phyloP scores from a whole-genome alignment of 208 protist genomes.

The Leishmania martiniquensis region DNA sequence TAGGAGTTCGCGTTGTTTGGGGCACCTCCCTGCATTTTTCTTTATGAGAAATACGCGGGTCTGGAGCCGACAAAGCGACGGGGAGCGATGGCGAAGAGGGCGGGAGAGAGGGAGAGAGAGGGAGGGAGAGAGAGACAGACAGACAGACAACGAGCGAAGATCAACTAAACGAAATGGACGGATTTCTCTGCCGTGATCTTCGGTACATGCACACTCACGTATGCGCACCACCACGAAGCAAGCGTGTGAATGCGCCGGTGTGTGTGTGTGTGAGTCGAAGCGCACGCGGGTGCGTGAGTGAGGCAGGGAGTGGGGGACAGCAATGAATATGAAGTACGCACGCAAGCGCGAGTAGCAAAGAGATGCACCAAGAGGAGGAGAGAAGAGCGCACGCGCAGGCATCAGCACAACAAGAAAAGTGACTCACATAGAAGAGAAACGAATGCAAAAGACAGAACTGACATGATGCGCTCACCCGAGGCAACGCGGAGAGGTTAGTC shows the following conservation, averaged over 20 bases:
- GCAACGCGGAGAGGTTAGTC: neutral
- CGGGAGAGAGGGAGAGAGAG: neutral
- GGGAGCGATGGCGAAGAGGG: neutral
- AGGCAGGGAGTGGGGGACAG: neutral
- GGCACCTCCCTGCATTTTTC: slow-evolving; percentile 33
- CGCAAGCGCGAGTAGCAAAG: neutral
- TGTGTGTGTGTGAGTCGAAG: neutral
- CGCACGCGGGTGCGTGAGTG: neutral
- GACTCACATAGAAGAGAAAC: neutral
- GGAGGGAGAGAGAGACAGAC: too few species aligned
- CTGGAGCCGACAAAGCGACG: neutral
- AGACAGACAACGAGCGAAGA: slow-evolving; percentile 5
- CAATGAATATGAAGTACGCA: neutral
- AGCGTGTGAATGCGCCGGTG: neutral
- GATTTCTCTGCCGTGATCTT: neutral
- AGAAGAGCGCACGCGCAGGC: neutral
- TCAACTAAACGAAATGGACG: slow-evolving; percentile 24
- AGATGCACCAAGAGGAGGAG: neutral
- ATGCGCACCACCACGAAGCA: neutral
- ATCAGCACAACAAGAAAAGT: neutral
- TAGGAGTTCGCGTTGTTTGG: slow-evolving; percentile 30
- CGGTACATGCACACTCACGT: neutral
- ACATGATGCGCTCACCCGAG: neutral
- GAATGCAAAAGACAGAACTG: neutral
- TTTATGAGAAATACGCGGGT: neutral